Evolutionary conservation across 1,284 basidiomycete genomes (phyloP), one percentile per base, ranked within the genome.

Genomic region (Polyporus tsugae): DNA sequence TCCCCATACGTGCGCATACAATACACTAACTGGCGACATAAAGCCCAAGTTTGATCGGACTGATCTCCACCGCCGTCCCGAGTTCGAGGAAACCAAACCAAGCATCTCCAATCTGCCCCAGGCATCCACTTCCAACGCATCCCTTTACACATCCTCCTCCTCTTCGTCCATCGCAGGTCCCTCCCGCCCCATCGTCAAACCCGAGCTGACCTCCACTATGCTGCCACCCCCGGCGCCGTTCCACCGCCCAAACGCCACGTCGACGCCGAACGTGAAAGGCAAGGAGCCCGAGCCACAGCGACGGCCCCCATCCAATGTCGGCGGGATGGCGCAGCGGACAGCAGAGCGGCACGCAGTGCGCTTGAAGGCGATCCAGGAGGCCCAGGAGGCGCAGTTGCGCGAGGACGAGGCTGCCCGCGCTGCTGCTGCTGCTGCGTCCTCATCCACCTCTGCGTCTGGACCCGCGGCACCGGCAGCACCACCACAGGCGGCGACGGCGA

Each of bases 1-100:
- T 55, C 7, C 15, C 19, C 6, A n/a, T 29, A 44, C 53, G 42
- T 41, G 44, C 13, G 41, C 7, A 29, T 19, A 42, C 36, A 17
- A 17, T 22, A 4, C 38, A 29, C 39, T 60, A 29, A 60, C 33
- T 13, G 4, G 11, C 19, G 11, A 1, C 22, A 63, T 33, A 2
- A 13, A 79, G 94, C 84, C 87, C n/a, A 96, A 93, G 78, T 90
- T 97, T 71, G 91, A 96, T 76, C 85, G 86, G 64, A 83, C 80
- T 29, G 86, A 90, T 6, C 83, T 97, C 0, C 89, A 97, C 78
- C 89, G 95, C 61, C 86, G 92, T 19, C 90, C 94, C 15, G 94
- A 95, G 75, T 93, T 91, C 70, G 86, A 89, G 33, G 86, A 87
- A 35, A 75, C 76, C 42, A 82, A 82, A 55, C 76, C 82, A 0